These are phyloP conservation scores for Haematococcus lacustris DNA, from an alignment of 139 green algal genomes.

Conservation along the genomic window DNA sequence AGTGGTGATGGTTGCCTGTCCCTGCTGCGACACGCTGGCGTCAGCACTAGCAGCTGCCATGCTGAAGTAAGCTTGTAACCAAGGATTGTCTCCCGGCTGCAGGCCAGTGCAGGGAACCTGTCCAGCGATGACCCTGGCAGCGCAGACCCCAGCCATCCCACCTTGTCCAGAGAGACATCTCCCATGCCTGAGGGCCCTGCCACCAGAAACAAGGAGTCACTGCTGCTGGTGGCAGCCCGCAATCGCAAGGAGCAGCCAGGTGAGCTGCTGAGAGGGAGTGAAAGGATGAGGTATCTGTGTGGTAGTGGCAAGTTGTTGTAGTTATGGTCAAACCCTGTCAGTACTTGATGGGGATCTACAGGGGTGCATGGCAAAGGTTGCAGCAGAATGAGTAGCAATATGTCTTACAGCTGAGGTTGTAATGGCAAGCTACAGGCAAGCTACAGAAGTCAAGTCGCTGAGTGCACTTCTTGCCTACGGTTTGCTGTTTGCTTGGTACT, in stretches of 20 bases:
- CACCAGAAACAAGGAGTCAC: constrained; percentile 50
- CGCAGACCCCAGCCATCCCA: background rate
- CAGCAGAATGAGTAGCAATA: constrained; percentile 7
- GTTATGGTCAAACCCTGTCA: too few relatives aligned
- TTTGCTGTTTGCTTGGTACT: background rate
- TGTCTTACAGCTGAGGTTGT: background rate
- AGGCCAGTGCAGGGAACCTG: background rate
- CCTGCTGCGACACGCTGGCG: background rate
- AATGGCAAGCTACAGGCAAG: background rate
- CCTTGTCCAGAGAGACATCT: background rate
- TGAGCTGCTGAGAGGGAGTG: background rate
- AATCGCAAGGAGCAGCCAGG: constrained; percentile 29
- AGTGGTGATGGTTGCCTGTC: background rate
- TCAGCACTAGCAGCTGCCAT: background rate
- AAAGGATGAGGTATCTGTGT: background rate
- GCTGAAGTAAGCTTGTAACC: background rate
- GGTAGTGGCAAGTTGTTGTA: too few relatives aligned
- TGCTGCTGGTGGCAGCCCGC: constrained; percentile 57
- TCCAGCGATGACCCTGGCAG: background rate
- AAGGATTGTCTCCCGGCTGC: background rate
- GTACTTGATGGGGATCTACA: too few relatives aligned
- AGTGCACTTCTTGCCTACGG: constrained; percentile 4
- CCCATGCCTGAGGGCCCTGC: background rate
- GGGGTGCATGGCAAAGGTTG: constrained; percentile 7
- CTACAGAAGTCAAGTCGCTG: background rate